These are phyloP conservation scores for Mucor plumbeus DNA, from an alignment of 371 early-diverging fungal genomes.

Conservation along the genomic window DNA sequence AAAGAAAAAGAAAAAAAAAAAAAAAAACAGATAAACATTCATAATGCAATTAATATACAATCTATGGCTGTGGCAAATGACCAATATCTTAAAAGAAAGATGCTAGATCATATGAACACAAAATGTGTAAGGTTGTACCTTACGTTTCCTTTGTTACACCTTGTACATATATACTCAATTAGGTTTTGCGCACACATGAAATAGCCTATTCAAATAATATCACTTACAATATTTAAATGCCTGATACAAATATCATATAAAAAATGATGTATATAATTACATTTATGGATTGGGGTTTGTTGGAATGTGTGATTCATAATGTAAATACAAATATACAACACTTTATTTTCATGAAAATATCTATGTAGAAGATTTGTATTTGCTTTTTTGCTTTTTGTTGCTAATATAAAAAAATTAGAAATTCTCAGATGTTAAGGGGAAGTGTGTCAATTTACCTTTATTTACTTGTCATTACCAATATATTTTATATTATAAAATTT, in stretches of 20 bases:
- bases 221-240: background rate
- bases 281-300: no score
- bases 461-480: background rate
- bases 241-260: background rate
- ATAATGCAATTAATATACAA: conserved; percentile 1
- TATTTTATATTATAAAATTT: no score
- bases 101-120: conserved; percentile 8
- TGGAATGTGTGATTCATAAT: no score
- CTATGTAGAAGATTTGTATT: no score
- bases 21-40: background rate
- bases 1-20: background rate
- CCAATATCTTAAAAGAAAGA: background rate
- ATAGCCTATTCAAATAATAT: background rate
- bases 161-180: background rate
- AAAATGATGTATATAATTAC: no score
- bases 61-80: background rate
- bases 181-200: conserved; percentile 1
- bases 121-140: conserved; percentile 4
- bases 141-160: background rate
- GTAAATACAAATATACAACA: no score
- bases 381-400: no score
- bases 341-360: background rate
- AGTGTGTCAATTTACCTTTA: background rate
- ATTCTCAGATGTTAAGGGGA: background rate
- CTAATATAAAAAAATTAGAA: no score